These are phyloP conservation scores for Starmerella cellae DNA, from an alignment of 805 yeast species.

Conservation along the genomic window DNA sequence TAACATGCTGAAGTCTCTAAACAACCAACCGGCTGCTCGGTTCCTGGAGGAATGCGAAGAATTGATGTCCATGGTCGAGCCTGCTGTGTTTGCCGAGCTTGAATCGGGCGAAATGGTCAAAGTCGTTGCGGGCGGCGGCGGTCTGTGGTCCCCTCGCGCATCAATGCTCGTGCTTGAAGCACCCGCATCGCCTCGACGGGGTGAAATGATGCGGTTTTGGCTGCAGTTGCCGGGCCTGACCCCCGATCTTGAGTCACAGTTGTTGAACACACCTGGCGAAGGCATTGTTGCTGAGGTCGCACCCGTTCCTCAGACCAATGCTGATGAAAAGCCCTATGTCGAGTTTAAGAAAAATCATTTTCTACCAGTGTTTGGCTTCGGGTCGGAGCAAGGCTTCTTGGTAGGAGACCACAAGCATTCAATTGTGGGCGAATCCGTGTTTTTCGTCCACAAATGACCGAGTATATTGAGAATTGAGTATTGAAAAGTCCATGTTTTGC, in stretches of 20 bases:
- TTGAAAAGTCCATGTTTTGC: background rate
- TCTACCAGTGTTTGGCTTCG: slow-evolving; percentile 24
- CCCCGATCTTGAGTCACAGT: slow-evolving; percentile 17
- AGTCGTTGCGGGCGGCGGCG: slow-evolving; percentile 65
- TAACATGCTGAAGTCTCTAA: slow-evolving; percentile 46
- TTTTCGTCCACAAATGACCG: background rate
- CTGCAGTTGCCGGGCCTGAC: slow-evolving; percentile 13
- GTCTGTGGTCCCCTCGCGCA: slow-evolving; percentile 62
- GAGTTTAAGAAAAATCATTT: slow-evolving; percentile 16
- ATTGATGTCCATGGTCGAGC: slow-evolving; percentile 14
- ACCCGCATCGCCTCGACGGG: slow-evolving; percentile 34
- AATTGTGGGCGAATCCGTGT: slow-evolving; percentile 22
- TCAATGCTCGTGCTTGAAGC: slow-evolving; percentile 55
- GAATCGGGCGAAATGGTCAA: slow-evolving; percentile 30
- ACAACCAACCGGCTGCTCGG: slow-evolving; percentile 44
- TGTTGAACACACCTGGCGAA: slow-evolving; percentile 8
- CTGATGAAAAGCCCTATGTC: slow-evolving; percentile 14
- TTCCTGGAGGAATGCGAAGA: slow-evolving; percentile 32
- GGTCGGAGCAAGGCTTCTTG: slow-evolving; percentile 26
- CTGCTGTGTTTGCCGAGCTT: slow-evolving; percentile 21
- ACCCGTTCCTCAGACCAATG: slow-evolving; percentile 21
- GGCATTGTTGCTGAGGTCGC: slow-evolving; percentile 22
- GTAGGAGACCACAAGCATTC: slow-evolving; percentile 23
- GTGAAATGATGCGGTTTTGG: slow-evolving; percentile 36
- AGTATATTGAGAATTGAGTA: slow-evolving; percentile 1